These are phyloP conservation scores for Scalesia atractyloides DNA, from an alignment of 129 eudicot genomes.

Conservation along the genomic window DNA sequence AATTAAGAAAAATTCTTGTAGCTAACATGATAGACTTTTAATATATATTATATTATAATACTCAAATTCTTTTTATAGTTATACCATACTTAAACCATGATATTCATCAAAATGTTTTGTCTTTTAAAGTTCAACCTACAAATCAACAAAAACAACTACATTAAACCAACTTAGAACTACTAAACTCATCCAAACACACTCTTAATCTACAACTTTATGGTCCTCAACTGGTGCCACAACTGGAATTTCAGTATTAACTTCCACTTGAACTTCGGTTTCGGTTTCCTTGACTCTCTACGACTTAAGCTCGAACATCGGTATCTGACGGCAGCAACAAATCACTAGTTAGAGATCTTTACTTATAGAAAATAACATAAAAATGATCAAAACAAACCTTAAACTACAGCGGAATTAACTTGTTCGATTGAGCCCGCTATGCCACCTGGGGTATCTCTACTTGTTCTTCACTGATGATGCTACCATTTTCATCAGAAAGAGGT, in stretches of 20 bases:
- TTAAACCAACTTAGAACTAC: not conserved
- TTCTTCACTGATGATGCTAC: slow-evolving; percentile 11
- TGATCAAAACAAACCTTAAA: not conserved
- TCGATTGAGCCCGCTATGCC: not conserved
- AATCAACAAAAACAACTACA: not conserved
- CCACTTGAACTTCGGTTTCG: not conserved
- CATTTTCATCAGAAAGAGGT: slow-evolving; percentile 1
- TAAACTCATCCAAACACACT: not conserved
- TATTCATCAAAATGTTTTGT: not conserved
- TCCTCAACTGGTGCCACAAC: not conserved
- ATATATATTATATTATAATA: no score
- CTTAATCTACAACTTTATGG: not conserved
- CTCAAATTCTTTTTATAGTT: no score
- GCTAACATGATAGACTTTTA: no score
- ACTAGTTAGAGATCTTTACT: not conserved
- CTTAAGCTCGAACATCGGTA: not conserved
- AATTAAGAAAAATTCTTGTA: no score
- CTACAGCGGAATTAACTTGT: not conserved
- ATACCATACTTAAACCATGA: not conserved
- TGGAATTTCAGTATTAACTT: not conserved
- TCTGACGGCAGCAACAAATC: not conserved
- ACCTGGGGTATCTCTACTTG: slow-evolving; percentile 6
- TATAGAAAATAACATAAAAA: not conserved
- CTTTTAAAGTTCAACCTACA: not conserved
- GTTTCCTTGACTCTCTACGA: not conserved